Evolutionary conservation across 768 basidiomycete genomes (phyloP).

Genomic region (Gymnopilus dilepis): DNA sequence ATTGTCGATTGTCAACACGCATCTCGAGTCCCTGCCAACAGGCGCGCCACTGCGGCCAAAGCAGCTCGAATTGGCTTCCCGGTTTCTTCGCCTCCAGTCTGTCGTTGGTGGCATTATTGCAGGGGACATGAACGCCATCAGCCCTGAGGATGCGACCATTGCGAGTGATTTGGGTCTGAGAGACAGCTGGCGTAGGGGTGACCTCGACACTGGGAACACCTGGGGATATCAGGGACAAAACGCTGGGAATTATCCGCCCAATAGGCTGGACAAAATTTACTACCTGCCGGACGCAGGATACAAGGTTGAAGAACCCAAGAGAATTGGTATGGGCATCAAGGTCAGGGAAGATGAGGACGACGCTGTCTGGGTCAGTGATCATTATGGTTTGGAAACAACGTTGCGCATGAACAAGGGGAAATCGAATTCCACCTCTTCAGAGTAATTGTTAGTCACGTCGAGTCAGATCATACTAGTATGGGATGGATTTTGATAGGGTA

Average conservation of each 20-base stretch:
- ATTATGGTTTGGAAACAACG: conserved; percentile 61
- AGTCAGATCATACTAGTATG: background rate
- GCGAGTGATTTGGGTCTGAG: conserved; percentile 50
- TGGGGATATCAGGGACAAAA: conserved; percentile 71
- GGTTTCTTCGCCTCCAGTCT: conserved; percentile 50
- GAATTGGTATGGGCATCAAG: conserved; percentile 61
- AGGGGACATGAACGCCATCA: conserved; percentile 78
- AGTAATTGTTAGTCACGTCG: background rate
- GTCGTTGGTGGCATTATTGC: conserved; percentile 65
- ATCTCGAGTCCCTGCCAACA: conserved; percentile 65
- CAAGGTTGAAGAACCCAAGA: conserved; percentile 55
- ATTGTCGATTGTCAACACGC: conserved; percentile 74
- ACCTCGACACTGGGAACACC: conserved; percentile 56
- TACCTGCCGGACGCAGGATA: conserved; percentile 56
- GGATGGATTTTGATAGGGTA: background rate
- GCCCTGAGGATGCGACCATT: conserved; percentile 46
- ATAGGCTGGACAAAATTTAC: conserved; percentile 69
- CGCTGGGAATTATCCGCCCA: conserved; percentile 47
- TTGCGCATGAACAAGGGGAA: conserved; percentile 27
- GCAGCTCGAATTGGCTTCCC: conserved; percentile 60
- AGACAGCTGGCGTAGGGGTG: conserved; percentile 63
- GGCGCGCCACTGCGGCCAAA: conserved; percentile 48
- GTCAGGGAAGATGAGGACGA: conserved; percentile 39
- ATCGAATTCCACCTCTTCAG: conserved; percentile 10
- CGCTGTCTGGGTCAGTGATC: conserved; percentile 65